phyloP scores from a whole-genome alignment of 768 basidiomycete species.

The Amanita rimosa region DNA sequence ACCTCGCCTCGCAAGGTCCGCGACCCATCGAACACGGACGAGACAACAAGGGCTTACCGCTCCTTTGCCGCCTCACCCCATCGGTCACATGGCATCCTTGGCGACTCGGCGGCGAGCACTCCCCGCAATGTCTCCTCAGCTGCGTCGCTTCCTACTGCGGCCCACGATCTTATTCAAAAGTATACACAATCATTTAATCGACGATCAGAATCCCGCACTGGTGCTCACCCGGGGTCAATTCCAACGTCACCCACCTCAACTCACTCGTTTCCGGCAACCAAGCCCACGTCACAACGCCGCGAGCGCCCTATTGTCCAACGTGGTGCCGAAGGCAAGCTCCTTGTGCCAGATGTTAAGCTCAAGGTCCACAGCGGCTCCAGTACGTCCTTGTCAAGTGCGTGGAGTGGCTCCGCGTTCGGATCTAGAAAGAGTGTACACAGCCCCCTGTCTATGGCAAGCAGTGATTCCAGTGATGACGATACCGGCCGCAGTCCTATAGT shows the following conservation, averaged over 20 bases:
- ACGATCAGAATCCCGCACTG: slow-evolving; percentile 39
- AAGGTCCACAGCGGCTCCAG: slow-evolving; percentile 26
- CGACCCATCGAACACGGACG: slow-evolving; percentile 18
- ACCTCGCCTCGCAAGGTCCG: slow-evolving; percentile 25
- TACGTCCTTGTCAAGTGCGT: slow-evolving; percentile 24
- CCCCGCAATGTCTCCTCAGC: slow-evolving; percentile 8
- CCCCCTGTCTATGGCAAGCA: slow-evolving; percentile 20
- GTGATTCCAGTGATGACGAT: slow-evolving; percentile 19
- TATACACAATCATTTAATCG: slow-evolving; percentile 46
- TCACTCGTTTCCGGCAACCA: slow-evolving; percentile 22
- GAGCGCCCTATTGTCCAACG: slow-evolving; percentile 47
- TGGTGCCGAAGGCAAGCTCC: slow-evolving; percentile 53
- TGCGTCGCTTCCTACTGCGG: slow-evolving; percentile 14
- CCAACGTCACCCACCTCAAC: slow-evolving; percentile 24
- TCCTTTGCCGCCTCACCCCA: slow-evolving; percentile 43
- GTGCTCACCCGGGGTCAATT: slow-evolving; percentile 22
- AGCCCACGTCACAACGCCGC: slow-evolving; percentile 22
- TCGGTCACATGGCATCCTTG: slow-evolving; percentile 32
- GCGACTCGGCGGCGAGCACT: slow-evolving; percentile 15
- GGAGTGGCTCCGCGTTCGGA: slow-evolving; percentile 15
- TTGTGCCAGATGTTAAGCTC: slow-evolving; percentile 34
- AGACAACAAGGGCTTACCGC: slow-evolving; percentile 24
- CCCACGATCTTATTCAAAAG: slow-evolving; percentile 40
- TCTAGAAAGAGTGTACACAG: slow-evolving; percentile 18
- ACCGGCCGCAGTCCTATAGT: slow-evolving; percentile 9